Base-by-base conservation (phyloP, 257 asterid genomes). In the Solanum paucissectum region DNA sequence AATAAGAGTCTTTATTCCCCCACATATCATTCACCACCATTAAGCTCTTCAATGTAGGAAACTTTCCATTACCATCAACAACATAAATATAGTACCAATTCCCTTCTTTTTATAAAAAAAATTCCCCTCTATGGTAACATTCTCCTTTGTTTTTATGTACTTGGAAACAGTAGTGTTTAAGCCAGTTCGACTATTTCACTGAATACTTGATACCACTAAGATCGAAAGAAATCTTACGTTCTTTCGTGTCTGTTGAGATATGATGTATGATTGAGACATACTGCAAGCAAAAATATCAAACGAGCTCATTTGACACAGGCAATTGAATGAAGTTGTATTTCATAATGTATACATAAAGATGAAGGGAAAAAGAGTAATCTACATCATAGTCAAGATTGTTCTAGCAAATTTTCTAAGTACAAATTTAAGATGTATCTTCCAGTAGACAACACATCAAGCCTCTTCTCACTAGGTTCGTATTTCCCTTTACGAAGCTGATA, bases 401-500 rank as follows among this genome's bases (percentile, higher is more conserved):
- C 91, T 7, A 96, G 94, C 93, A 96, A 90, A 90, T 86, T 93
- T 86, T 96, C 98, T 72, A 95, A 92, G 89, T 94, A 95, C 95
- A 96, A 90, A 89, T 96, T 94, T 87, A 96, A 83, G 40, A 96
- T 94, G 93, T 97, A 95, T 91, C 99, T 94, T 87, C 98, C 98
- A 6, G 97, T 93, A 14, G 99, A 95, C 86, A 94, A 88, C 71
- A 97, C 98, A 90, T 97, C 99, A 38, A 97, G 98, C 87, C 97
- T 91, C 89, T 93, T 95, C 93, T 97, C 99, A 8, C 95, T 93
- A 55, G 98, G 98, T 84, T 96, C 98, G 68, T 95, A 96, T 88
- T 95, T 97, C 82, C 99, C 99, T 93, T 92, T 97, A 27, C 99
- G 92, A 84, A 97, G 98, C 93, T 96, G 96, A 91, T 95, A 97